Percentiles rank a stretch among this genome's conserved stretches.
phyloP scores from a whole-genome alignment of 2,329 filamentous ascomycete genomes.

The Fusarium pseudocircinatum region DNA sequence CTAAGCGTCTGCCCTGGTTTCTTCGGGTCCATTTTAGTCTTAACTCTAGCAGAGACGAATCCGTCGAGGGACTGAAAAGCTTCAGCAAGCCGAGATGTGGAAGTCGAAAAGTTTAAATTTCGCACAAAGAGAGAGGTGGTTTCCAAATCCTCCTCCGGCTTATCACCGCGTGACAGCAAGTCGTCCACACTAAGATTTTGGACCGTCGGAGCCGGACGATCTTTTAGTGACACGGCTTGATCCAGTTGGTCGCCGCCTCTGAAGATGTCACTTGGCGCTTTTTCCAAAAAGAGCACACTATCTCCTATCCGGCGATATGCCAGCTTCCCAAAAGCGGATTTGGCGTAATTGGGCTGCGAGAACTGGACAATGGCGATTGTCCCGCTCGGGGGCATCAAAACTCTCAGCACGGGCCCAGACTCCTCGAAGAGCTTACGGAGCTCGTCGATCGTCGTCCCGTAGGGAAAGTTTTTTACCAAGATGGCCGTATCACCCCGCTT shows the following conservation, averaged over 20 bases:
- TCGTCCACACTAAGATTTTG: conserved; percentile 75
- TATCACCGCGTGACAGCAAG: conserved; percentile 68
- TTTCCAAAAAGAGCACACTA: conserved; percentile 91
- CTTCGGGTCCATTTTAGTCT: conserved; percentile 94
- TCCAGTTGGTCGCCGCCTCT: conserved; percentile 43
- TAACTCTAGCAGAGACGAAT: conserved; percentile 88
- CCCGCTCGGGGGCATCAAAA: conserved; percentile 91
- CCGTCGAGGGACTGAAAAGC: conserved; percentile 85
- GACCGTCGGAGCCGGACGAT: conserved; percentile 53
- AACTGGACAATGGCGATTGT: conserved; percentile 96
- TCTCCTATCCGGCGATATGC: conserved; percentile 93
- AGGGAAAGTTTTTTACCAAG: conserved; percentile 94
- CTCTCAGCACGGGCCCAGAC: conserved; percentile 80
- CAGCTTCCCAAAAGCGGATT: conserved; percentile 82
- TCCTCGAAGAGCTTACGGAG: conserved; percentile 84
- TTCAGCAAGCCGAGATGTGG: conserved; percentile 77
- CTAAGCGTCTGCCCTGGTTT: conserved; percentile 86
- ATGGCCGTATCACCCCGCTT: conserved; percentile 88
- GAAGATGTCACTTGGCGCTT: conserved; percentile 88
- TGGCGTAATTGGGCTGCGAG: conserved; percentile 78
- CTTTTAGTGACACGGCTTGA: conserved; percentile 46
- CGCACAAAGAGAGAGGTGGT: conserved; percentile 89
- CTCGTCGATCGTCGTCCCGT: conserved; percentile 81
- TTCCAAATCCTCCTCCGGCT: conserved; percentile 65
- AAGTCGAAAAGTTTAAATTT: conserved; percentile 93